A percentile compares a stretch with the other conserved stretches of the same genome.
These are phyloP conservation scores for Zygosaccharomyces rouxii DNA, from an alignment of 805 yeast species.

Conservation along the genomic window DNA sequence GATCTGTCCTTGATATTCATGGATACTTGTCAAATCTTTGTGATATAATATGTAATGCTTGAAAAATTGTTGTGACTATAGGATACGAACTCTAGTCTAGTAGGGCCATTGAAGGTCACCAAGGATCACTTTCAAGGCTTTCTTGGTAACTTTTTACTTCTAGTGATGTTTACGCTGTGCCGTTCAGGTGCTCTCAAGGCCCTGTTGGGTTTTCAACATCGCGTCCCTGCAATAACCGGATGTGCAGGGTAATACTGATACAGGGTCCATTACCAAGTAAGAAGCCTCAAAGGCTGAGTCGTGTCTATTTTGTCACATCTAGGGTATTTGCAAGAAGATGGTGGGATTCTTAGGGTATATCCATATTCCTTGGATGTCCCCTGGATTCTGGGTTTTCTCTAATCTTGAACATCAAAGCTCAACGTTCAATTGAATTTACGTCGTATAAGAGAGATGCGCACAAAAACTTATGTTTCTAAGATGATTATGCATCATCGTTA, in stretches of 20 bases:
- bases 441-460: no score
- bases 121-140: background rate
- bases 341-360: no score
- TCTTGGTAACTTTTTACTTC: background rate
- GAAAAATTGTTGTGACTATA: background rate
- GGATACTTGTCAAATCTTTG: constrained; percentile 5
- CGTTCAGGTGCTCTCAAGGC: background rate
- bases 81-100: background rate
- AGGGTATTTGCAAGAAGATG: no score
- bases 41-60: background rate
- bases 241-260: constrained; percentile 1
- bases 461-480: no score
- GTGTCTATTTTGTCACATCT: no score
- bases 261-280: background rate
- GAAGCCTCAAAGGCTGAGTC: no score
- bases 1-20: constrained; percentile 71
- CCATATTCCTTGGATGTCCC: no score
- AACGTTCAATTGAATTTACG: no score
- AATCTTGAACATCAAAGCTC: no score
- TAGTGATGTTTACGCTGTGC: background rate
- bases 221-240: background rate
- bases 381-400: no score
- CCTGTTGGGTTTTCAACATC: constrained; percentile 3
- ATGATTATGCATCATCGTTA: no score
- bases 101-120: background rate